Base-by-base conservation (phyloP, 2,329 filamentous ascomycete species). In the Penicillium corylophilum region DNA sequence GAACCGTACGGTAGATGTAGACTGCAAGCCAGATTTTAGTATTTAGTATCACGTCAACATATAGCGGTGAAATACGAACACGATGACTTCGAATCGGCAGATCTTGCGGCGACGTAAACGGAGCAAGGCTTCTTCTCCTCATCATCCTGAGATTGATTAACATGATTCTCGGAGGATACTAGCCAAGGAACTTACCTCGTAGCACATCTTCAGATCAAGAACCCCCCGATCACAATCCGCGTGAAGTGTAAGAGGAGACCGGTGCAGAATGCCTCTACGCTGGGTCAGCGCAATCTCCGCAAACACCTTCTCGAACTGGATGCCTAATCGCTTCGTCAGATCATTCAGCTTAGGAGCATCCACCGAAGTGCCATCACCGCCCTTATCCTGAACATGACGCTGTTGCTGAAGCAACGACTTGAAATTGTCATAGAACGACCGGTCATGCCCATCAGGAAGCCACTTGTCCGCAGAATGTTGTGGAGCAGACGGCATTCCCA, bases 241-340 rank as follows among this genome's bases (percentile, higher is more conserved):
- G 66, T 81, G 64, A 60, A 81, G 60, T 74, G 75, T 57, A 64
- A 81, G 55, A 3, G 80, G 73, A 28, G 79, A 78, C 3, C 86
- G 86, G 60, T 90, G 86, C 5, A 85, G 75, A 10, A 91, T 86
- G 50, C 84, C 86, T 48, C 85, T 76, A 62, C 83, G 79, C 71
- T 90, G 82, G 6, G 86, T 82, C 69, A 87, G 82, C 55, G 89
- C 84, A 66, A 91, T 84, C 52, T 85, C 78, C 48, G 81, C 71
- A 62, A 90, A 89, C 2, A 90, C 78, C 7, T 71, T 71, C n/a
- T 77, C 78, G 9, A 85, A 82, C 62, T 85, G 83, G 3, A 70
- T 68, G 0, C 78, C 76, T 15, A 90, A 71, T 50, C 84, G 80
- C 10, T 77, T 75, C 12, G 83, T 82, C 39, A 92, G 68, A 46